These are phyloP conservation scores for Acer yangbiense DNA, from an alignment of 345 rosid species.

Conservation along the genomic window DNA sequence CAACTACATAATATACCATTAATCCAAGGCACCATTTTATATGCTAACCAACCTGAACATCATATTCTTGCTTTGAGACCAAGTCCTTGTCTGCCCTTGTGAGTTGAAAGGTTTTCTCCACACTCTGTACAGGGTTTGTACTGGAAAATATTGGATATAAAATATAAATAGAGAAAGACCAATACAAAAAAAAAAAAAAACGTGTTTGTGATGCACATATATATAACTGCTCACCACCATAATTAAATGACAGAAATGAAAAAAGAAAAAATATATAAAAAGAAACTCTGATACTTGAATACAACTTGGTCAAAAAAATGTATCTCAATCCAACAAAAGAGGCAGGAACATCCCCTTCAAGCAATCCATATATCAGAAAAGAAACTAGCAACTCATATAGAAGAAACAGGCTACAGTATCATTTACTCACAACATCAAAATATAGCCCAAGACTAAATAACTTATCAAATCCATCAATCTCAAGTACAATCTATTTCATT, in stretches of 20 bases:
- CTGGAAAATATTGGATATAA: conserved; percentile 47
- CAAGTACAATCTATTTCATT: neutral
- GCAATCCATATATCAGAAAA: neutral
- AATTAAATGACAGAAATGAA: neutral
- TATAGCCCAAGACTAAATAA: neutral
- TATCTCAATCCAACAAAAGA: neutral
- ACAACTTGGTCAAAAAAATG: neutral
- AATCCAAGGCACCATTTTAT: conserved; percentile 1
- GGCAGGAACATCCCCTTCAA: neutral
- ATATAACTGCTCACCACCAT: neutral
- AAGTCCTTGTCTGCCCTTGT: conserved; percentile 74
- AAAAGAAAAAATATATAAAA: neutral
- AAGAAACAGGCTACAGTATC: neutral
- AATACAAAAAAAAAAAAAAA: neutral
- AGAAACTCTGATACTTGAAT: neutral
- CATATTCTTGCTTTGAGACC: conserved; percentile 64
- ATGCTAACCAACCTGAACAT: conserved; percentile 68
- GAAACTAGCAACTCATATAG: neutral
- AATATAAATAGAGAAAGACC: conserved; percentile 25
- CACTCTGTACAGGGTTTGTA: conserved; percentile 64
- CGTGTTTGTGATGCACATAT: neutral
- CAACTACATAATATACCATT: neutral
- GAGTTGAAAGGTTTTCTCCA: conserved; percentile 72
- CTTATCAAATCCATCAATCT: neutral
- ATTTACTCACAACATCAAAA: neutral